Percentiles rank a stretch among this genome's conserved stretches.
Conservation (phyloP, 148 eudicot species). For the Silene conica region DNA sequence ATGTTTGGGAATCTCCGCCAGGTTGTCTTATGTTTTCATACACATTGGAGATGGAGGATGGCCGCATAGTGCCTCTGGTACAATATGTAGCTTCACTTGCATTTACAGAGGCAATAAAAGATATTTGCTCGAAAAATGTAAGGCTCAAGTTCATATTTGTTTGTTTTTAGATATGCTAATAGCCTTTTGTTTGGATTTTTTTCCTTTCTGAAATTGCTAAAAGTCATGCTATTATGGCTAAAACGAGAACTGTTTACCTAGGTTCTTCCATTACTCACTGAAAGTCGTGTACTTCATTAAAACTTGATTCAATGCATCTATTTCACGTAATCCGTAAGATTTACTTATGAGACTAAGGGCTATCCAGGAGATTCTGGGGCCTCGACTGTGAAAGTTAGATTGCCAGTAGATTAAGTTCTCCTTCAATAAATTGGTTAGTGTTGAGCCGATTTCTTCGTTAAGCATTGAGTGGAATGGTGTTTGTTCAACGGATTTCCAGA, state of each 20-base stretch:
- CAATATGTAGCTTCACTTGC: constrained; percentile 89
- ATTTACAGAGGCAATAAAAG: constrained; percentile 80
- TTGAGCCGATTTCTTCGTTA: background rate
- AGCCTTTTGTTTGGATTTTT: background rate
- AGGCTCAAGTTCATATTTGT: background rate
- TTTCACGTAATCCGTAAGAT: background rate
- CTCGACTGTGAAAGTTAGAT: background rate
- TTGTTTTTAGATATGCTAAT: background rate
- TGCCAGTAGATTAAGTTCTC: background rate
- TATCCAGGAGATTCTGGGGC: too few relatives aligned
- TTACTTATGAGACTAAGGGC: background rate
- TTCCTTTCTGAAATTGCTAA: background rate
- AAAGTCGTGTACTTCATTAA: background rate
- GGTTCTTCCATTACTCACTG: background rate
- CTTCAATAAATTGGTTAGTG: background rate
- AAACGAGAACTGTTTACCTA: background rate
- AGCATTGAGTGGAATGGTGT: background rate
- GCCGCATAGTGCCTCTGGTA: constrained; percentile 65
- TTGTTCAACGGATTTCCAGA: background rate
- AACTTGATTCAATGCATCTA: background rate
- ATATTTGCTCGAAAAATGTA: constrained; percentile 36
- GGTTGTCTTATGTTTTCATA: constrained; percentile 83
- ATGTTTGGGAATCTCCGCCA: constrained; percentile 82
- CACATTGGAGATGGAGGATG: constrained; percentile 87
- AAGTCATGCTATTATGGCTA: background rate